A percentile compares a stretch with the other conserved stretches of the same genome.
Evolutionary conservation across 192 early-diverging fungal genomes (phyloP).

Genomic region (Rhizophagus sp.): DNA sequence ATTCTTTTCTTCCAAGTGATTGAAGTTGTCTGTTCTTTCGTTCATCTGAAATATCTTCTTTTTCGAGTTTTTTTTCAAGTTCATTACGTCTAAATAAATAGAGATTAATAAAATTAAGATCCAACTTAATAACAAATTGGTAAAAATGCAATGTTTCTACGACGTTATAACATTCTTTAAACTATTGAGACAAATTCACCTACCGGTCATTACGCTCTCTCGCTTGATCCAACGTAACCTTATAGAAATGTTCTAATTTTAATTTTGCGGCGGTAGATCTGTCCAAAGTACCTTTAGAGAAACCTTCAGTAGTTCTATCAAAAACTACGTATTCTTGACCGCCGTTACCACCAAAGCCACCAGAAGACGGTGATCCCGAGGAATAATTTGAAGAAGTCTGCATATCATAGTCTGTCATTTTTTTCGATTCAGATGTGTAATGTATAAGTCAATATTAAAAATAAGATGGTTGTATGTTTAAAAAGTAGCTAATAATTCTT

Average conservation of each 20-base stretch:
- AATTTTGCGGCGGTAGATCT: slow-evolving; percentile 87
- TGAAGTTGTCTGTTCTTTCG: slow-evolving; percentile 82
- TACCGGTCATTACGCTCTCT: slow-evolving; percentile 81
- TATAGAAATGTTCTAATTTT: slow-evolving; percentile 93
- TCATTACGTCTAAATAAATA: slow-evolving; percentile 64
- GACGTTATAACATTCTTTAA: background rate
- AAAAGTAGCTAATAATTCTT: background rate
- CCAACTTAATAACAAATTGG: too few species aligned
- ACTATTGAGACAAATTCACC: background rate
- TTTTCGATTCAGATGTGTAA: slow-evolving; percentile 16
- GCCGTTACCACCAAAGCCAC: slow-evolving; percentile 15
- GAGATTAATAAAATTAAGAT: background rate
- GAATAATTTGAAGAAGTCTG: background rate
- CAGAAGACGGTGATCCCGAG: background rate
- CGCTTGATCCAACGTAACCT: slow-evolving; percentile 82
- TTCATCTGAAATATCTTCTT: slow-evolving; percentile 83
- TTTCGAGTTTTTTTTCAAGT: slow-evolving; percentile 72
- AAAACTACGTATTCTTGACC: slow-evolving; percentile 54
- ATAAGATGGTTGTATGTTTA: background rate
- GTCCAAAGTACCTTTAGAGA: slow-evolving; percentile 80
- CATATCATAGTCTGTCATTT: slow-evolving; percentile 8
- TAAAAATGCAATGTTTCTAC: background rate
- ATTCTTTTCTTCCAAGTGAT: slow-evolving; percentile 84
- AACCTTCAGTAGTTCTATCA: slow-evolving; percentile 73
- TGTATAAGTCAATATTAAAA: background rate